Percentiles rank a stretch among this genome's conserved stretches.
These are phyloP conservation scores for Alternaria sp. DNA, from an alignment of 2,329 filamentous ascomycete genomes.

Conservation along the genomic window DNA sequence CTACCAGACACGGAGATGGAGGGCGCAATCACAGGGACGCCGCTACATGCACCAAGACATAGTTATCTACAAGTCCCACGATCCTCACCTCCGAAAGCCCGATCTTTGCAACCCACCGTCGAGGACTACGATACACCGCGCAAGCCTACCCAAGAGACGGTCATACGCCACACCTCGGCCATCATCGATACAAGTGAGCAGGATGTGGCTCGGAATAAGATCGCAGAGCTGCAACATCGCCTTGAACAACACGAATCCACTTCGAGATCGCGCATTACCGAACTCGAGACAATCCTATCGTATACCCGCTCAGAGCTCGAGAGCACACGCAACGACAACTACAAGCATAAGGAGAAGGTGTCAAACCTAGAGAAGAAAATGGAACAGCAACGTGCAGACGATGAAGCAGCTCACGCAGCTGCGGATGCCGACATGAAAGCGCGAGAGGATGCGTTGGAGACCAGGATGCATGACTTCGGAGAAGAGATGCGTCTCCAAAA, in stretches of 20 bases:
- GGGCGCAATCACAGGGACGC: conserved; percentile 37
- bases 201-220: conserved; percentile 24
- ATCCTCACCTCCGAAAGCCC: conserved; percentile 37
- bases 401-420: conserved; percentile 14
- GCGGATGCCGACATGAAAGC: conserved; percentile 25
- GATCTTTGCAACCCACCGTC: conserved; percentile 47
- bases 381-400: conserved; percentile 22
- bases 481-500: conserved; percentile 40
- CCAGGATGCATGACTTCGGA: conserved; percentile 37
- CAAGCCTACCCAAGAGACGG: conserved; percentile 47
- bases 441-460: conserved; percentile 32
- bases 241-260: conserved; percentile 40
- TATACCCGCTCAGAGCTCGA: conserved; percentile 48
- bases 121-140: conserved; percentile 50
- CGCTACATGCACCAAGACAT: conserved; percentile 34
- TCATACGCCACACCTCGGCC: conserved; percentile 42
- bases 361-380: conserved; percentile 26
- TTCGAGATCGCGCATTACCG: conserved; percentile 43
- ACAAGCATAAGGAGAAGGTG: conserved; percentile 41
- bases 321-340: conserved; percentile 36
- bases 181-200: conserved; percentile 20
- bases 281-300: conserved; percentile 47
- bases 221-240: conserved; percentile 36
- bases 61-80: conserved; percentile 42
- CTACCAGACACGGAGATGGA: conserved; percentile 48